phyloP scores from a whole-genome alignment of 2,329 filamentous ascomycete genomes.

The Phaeosphaeria sp. region DNA sequence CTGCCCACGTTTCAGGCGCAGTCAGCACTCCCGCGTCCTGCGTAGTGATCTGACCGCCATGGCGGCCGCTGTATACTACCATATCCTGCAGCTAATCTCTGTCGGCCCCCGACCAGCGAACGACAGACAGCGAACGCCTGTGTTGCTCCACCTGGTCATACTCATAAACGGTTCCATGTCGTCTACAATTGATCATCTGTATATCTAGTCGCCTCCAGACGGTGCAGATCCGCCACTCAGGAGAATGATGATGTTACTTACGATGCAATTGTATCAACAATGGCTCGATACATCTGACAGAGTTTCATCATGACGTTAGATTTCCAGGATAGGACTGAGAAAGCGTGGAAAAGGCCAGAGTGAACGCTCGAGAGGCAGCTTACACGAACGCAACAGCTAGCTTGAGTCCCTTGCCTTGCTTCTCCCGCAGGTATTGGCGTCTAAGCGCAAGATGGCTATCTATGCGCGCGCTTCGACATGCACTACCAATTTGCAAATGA shows the following conservation, averaged over 20 bases:
- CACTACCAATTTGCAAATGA: conserved; percentile 2
- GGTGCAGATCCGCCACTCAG: background rate
- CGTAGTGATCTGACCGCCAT: conserved; percentile 4
- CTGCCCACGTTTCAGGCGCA: conserved; percentile 13
- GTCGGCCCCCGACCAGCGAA: conserved; percentile 32
- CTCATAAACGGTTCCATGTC: background rate
- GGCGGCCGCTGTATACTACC: background rate
- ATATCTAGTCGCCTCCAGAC: background rate
- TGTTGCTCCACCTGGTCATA: background rate
- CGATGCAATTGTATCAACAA: background rate
- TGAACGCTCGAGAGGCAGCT: background rate
- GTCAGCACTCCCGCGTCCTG: conserved; percentile 12
- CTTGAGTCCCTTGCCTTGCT: background rate
- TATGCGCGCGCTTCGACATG: conserved; percentile 3
- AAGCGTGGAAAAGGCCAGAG: background rate
- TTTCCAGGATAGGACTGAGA: background rate
- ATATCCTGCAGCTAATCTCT: conserved; percentile 20
- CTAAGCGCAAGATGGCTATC: background rate
- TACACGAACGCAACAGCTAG: background rate
- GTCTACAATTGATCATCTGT: background rate
- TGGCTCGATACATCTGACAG: background rate
- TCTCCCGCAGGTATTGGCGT: background rate
- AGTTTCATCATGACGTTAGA: background rate
- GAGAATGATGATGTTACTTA: background rate
- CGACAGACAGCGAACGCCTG: conserved; percentile 4